Evolutionary conservation across 2,329 filamentous ascomycete species (phyloP).

Genomic region (Neocatenulostroma microsporum): DNA sequence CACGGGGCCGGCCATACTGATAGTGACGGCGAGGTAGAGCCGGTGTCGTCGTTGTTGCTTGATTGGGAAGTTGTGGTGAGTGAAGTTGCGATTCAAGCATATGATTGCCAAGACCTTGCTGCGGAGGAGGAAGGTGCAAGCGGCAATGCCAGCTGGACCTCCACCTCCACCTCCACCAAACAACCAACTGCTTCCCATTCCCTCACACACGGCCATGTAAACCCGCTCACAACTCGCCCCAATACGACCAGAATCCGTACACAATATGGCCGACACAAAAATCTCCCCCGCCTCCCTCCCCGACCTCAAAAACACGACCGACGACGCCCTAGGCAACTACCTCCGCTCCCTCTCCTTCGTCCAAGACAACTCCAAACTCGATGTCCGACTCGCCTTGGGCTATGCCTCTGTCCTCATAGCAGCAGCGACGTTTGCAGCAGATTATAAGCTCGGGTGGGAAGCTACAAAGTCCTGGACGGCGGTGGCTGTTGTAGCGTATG

Average conservation of each 20-base stretch:
- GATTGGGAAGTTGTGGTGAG: too few relatives aligned
- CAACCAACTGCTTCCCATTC: too few relatives aligned
- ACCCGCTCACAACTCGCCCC: too few relatives aligned
- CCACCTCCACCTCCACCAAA: too few relatives aligned
- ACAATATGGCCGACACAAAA: slow-evolving; percentile 25
- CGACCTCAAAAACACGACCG: slow-evolving; percentile 96
- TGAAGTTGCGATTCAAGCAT: too few relatives aligned
- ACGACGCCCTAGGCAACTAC: slow-evolving; percentile 91
- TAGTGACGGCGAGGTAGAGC: background rate
- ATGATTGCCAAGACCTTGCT: too few relatives aligned
- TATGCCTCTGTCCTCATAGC: slow-evolving; percentile 75
- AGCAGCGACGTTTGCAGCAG: slow-evolving; percentile 77
- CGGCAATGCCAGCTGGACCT: too few relatives aligned
- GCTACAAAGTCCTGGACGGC: slow-evolving; percentile 73
- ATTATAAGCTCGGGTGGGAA: slow-evolving; percentile 88
- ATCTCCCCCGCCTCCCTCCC: slow-evolving; percentile 30
- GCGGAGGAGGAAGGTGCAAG: too few relatives aligned
- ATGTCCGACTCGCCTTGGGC: slow-evolving; percentile 75
- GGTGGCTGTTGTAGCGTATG: slow-evolving; percentile 70
- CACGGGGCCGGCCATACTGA: slow-evolving; percentile 68
- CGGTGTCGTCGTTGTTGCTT: too few relatives aligned
- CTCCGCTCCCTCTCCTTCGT: slow-evolving; percentile 78
- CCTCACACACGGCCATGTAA: too few relatives aligned
- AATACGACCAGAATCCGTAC: background rate
- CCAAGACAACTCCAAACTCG: slow-evolving; percentile 71